Evolutionary conservation across 805 yeast genomes (phyloP).

Genomic region (Wickerhamiella hasegawae): DNA sequence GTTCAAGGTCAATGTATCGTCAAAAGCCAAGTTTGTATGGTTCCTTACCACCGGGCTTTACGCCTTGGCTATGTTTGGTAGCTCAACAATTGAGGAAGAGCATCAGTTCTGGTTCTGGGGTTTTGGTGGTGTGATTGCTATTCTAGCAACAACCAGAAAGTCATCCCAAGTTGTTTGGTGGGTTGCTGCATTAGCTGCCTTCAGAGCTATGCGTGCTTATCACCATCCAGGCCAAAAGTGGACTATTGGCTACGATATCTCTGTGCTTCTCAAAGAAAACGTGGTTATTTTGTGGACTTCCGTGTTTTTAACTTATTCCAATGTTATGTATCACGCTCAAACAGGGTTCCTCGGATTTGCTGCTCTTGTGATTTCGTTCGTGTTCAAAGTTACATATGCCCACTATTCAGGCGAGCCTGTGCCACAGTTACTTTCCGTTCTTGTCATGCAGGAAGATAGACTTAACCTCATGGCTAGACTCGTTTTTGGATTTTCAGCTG

Average conservation of each 20-base stretch:
- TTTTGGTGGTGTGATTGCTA: conserved; percentile 23
- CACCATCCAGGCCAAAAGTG: conserved; percentile 81
- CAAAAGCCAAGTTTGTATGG: conserved; percentile 9
- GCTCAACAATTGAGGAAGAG: conserved; percentile 88
- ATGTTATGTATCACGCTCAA: not conserved
- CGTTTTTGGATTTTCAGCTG: conserved; percentile 2
- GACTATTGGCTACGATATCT: conserved; percentile 33
- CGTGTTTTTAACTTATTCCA: not conserved
- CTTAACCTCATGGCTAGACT: conserved; percentile 8
- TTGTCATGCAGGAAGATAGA: conserved; percentile 13
- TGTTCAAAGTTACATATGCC: conserved; percentile 41
- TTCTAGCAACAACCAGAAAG: too few species aligned
- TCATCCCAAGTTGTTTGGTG: conserved; percentile 3
- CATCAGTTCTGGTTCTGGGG: conserved; percentile 94
- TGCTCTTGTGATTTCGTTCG: conserved; percentile 29
- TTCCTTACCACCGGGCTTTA: conserved; percentile 24
- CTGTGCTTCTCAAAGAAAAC: conserved; percentile 25
- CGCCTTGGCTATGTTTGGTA: conserved; percentile 54
- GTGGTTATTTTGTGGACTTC: conserved; percentile 12
- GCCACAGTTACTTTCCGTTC: conserved; percentile 25
- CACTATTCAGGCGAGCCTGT: conserved; percentile 37
- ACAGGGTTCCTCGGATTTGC: conserved; percentile 24
- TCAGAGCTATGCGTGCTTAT: conserved; percentile 63
- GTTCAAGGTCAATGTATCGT: conserved; percentile 3
- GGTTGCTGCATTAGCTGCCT: conserved; percentile 14